Evolutionary conservation across 306 rosid genomes (phyloP), one percentile per base, ranked within the genome.

Genomic region (Casuarina cunninghamiana): DNA sequence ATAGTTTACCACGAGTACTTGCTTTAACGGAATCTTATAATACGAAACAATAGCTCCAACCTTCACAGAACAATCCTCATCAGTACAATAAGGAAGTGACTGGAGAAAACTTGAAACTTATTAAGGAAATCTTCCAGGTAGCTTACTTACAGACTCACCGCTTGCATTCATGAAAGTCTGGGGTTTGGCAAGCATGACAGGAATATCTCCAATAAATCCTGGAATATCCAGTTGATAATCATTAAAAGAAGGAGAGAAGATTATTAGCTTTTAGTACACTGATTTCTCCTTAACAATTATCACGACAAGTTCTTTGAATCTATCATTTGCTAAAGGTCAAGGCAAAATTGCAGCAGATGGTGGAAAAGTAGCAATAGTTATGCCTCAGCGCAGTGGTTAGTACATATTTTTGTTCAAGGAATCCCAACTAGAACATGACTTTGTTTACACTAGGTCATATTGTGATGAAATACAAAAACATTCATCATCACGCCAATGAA

Each of bases 101-200:
- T 7, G 51, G 46, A 67, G 71, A 67, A 44, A 42, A 67, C 71
- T n/a, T 17, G 35, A 41, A 10, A 42, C n/a, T 66, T 66, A 66
- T 17, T 53, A 63, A 49, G 65, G 57, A 83, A 53, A 73, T 77
- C 53, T n/a, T 80, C 70, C 62, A 39, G 85, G 70, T 65, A 73
- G 87, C 77, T 82, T 77, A 91, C 99, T 88, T 91, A 95, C 99
- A 78, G 99, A 95, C 93, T 91, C 93, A 84, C 99, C 99, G 70
- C 99, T 93, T 83, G 62, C 71, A 79, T 95, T 93, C 99, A 95
- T 95, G 84, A 83, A 95, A 75, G 97, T 95, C 80, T 93, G 97
- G 45, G 99, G 99, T 77, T 95, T 93, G 63, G 93, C 93, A 79
- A 95, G 93, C 80, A 95, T 84, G 48, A 95, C 84, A 0, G 99